These are phyloP conservation scores for Aspergillus neoniger DNA, from an alignment of 2,329 filamentous ascomycete species.

Conservation along the genomic window DNA sequence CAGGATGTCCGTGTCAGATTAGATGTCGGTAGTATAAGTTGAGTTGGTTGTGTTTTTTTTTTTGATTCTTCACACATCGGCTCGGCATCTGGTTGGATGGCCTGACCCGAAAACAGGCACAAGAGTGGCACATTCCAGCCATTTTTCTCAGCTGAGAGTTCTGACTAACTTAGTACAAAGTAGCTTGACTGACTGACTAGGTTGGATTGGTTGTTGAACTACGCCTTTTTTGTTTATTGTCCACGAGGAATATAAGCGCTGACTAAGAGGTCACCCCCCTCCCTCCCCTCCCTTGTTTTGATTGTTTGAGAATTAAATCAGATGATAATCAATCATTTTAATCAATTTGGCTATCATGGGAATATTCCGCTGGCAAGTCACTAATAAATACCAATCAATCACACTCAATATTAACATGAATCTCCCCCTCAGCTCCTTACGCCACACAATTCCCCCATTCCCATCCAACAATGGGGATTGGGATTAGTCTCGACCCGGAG, in stretches of 20 bases:
- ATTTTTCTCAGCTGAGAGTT: too few species aligned
- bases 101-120: background rate
- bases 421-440: background rate
- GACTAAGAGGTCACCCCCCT: background rate
- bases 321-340: too few species aligned
- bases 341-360: background rate
- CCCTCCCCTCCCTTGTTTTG: background rate
- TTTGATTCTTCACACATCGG: background rate
- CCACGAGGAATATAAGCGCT: background rate
- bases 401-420: background rate
- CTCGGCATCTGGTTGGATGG: background rate
- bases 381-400: background rate
- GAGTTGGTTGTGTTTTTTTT: too few species aligned
- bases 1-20: background rate
- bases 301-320: too few species aligned
- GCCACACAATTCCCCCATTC: background rate
- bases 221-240: background rate
- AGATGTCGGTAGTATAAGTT: background rate
- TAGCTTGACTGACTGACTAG: too few species aligned
- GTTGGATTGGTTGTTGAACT: too few species aligned
- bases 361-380: background rate
- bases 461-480: background rate
- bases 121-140: background rate
- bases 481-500: conserved; percentile 10
- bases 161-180: too few species aligned